These are phyloP conservation scores for Globisporangium viniferum DNA, from an alignment of 352 stramenopile genomes.

Conservation along the genomic window DNA sequence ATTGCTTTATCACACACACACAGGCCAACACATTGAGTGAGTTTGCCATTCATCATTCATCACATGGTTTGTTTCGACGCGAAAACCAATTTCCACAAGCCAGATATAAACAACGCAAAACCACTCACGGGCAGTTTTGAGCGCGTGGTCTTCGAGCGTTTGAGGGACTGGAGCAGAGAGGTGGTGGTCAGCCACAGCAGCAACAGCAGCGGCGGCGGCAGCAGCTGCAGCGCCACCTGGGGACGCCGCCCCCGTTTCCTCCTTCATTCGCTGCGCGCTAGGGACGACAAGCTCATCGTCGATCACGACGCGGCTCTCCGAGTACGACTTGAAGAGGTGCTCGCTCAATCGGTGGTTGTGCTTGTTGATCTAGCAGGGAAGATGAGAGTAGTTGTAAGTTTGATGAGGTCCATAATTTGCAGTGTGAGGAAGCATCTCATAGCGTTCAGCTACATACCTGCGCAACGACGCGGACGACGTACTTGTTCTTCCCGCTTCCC, in stretches of 20 bases:
- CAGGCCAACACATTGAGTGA: not conserved
- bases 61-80: not conserved
- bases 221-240: slow-evolving; percentile 17
- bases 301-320: slow-evolving; percentile 82
- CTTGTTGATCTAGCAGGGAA: slow-evolving; percentile 59
- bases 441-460: slow-evolving; percentile 31
- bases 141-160: slow-evolving; percentile 49
- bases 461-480: slow-evolving; percentile 78
- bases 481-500: slow-evolving; percentile 60
- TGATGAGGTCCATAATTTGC: not conserved
- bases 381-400: not conserved
- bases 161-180: slow-evolving; percentile 24
- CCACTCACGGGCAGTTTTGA: slow-evolving; percentile 49
- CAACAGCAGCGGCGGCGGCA: slow-evolving; percentile 22
- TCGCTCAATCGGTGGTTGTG: slow-evolving; percentile 85
- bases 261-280: slow-evolving; percentile 44
- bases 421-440: slow-evolving; percentile 3
- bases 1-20: slow-evolving; percentile 26
- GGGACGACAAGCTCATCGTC: slow-evolving; percentile 73
- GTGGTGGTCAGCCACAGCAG: slow-evolving; percentile 23
- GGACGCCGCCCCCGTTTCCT: slow-evolving; percentile 28
- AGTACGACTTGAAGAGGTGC: slow-evolving; percentile 86
- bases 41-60: not conserved
- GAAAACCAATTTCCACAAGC: not conserved
- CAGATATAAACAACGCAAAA: not conserved